Evolutionary conservation across 1,284 basidiomycete genomes (phyloP), one percentile per base, ranked within the genome.

Genomic region (Singerocomus rubriflavus): DNA sequence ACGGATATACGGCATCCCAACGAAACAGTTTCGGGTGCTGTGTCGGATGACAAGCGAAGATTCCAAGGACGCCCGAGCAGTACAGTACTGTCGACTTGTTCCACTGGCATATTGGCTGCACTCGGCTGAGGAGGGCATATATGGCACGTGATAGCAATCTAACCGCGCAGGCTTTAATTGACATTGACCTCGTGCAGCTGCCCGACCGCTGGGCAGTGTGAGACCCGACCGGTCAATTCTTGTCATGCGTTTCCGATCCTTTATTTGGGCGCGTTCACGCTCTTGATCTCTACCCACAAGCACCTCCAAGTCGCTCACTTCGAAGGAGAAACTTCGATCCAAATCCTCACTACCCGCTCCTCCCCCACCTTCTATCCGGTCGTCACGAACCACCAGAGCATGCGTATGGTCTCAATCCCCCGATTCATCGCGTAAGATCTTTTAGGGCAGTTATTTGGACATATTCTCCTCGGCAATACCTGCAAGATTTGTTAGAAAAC

Each of bases 201-300:
- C n/a, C n/a, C n/a, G n/a, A n/a, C n/a, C n/a, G n/a, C n/a, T n/a
- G n/a, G n/a, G n/a, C n/a, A 14, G 30, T 25, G 17, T 32, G 35
- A 14, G 45, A 46, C 25, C 45, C 16, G 25, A 13, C 26, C 25
- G 25, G 26, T 27, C 26, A 42, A 44, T 27, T 45, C n/a, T 30
- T 9, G 31, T 14, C 25, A 41, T 42, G 34, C 5, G n/a, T 38
- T 3, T 26, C 25, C 25, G 12, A 12, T 35, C 29, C 48, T 58
- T 41, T 43, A 48, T 60, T 49, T 60, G 37, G 58, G 40, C 48
- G 9, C 31, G 40, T 49, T 9, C 7, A 36, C 30, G 17, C 6
- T 51, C 37, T 33, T 30, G 30, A 35, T 30, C 36, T 26, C 34
- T 16, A 7, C 6, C 37, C 40, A 37, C 50, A 41, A 16, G 21